Conservation (phyloP, 345 rosid genomes). For the Rhodamnia argentea region DNA sequence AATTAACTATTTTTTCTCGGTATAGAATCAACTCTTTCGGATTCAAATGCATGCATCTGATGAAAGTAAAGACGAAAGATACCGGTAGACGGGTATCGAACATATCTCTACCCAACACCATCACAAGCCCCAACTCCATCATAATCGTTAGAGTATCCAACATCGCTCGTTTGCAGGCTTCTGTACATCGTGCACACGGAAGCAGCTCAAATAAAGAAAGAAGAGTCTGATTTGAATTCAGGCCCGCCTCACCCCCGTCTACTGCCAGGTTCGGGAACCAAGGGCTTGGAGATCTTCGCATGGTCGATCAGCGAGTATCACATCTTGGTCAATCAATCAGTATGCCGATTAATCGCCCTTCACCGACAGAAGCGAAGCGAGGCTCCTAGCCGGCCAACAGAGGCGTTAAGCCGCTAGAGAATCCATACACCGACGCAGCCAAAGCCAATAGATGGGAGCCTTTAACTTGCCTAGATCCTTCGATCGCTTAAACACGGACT, state of each 20-base stretch:
- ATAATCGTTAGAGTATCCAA: neutral
- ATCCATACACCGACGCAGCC: accelerated
- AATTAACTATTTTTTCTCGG: too few relatives aligned
- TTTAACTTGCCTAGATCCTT: too few relatives aligned
- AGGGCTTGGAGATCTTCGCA: accelerated
- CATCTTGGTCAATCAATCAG: neutral
- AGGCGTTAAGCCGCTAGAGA: neutral
- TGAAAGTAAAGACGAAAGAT: too few relatives aligned
- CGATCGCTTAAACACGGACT: too few relatives aligned
- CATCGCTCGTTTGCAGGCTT: too few relatives aligned
- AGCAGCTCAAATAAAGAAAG: neutral
- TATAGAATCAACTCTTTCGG: too few relatives aligned
- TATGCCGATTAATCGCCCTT: accelerated
- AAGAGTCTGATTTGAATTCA: neutral
- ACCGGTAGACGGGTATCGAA: neutral
- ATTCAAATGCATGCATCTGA: too few relatives aligned
- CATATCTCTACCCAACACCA: neutral
- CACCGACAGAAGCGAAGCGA: neutral
- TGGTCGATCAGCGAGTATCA: accelerated
- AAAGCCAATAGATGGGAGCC: neutral
- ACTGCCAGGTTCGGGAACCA: accelerated
- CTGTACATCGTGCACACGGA: accelerated
- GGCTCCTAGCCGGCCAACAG: neutral
- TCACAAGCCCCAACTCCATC: neutral
- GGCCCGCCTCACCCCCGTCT: accelerated